Percentiles rank a stretch among this genome's conserved stretches.
Conservation (phyloP, 371 early-diverging fungal genomes). For the Massospora cicadina region DNA sequence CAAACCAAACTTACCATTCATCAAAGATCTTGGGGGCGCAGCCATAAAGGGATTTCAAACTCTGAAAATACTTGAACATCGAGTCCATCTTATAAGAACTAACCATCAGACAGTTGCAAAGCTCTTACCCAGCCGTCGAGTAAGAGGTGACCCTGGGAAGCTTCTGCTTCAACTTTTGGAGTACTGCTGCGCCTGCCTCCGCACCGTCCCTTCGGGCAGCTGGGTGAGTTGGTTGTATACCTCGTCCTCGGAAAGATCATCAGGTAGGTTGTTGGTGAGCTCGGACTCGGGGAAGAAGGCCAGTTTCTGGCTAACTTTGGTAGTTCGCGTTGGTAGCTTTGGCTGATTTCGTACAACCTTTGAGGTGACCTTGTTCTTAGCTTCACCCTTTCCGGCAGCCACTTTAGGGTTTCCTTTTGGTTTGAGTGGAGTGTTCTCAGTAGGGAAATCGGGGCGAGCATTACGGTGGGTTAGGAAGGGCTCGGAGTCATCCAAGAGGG, state of each 20-base stretch:
- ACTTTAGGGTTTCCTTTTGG: neutral
- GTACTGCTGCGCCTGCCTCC: slow-evolving; percentile 37
- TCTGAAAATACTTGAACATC: slow-evolving; percentile 23
- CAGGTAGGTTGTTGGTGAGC: slow-evolving; percentile 19
- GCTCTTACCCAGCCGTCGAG: slow-evolving; percentile 51
- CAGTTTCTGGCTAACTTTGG: slow-evolving; percentile 79
- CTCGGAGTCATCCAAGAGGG: too few species aligned
- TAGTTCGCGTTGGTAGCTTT: slow-evolving; percentile 51
- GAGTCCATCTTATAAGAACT: slow-evolving; percentile 26
- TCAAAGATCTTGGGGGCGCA: slow-evolving; percentile 21
- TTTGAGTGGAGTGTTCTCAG: neutral
- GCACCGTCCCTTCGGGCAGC: slow-evolving; percentile 13
- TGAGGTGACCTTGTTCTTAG: neutral
- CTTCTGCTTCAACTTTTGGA: slow-evolving; percentile 18
- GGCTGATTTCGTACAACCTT: slow-evolving; percentile 12
- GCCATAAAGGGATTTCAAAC: slow-evolving; percentile 15
- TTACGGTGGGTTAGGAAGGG: too few species aligned
- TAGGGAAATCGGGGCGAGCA: neutral
- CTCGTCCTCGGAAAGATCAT: slow-evolving; percentile 18
- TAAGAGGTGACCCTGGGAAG: slow-evolving; percentile 69
- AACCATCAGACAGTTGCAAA: slow-evolving; percentile 2
- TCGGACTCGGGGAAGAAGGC: slow-evolving; percentile 71
- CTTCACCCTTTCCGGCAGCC: neutral
- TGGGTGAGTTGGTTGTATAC: slow-evolving; percentile 18
- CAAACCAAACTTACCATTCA: slow-evolving; percentile 20